Conservation (phyloP, 352 stramenopile species). For the Globisporangium iwayamae region DNA sequence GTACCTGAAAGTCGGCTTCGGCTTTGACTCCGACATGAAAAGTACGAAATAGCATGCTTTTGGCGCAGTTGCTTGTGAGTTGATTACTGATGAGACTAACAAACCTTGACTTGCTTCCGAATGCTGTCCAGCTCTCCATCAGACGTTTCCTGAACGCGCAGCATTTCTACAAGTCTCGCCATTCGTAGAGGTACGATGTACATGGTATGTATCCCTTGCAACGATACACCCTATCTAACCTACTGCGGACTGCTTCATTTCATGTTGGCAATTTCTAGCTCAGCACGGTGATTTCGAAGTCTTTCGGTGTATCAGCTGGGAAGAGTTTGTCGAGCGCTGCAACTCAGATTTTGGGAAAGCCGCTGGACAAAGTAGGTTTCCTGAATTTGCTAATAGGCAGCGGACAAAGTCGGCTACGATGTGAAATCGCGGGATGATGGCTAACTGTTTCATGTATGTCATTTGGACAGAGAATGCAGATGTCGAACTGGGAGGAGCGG, state of each 20-base stretch:
- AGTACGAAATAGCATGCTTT: constrained; percentile 21
- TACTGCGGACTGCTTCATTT: constrained; percentile 6
- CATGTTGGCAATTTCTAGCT: constrained; percentile 21
- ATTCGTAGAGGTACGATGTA: constrained; percentile 39
- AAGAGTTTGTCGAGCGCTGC: constrained; percentile 46
- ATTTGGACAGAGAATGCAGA: constrained; percentile 43
- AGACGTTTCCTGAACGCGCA: constrained; percentile 58
- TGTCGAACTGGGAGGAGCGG: constrained; percentile 65
- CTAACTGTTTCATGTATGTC: neutral
- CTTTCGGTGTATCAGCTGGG: constrained; percentile 23
- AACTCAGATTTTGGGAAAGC: constrained; percentile 40
- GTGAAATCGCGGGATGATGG: too few relatives aligned
- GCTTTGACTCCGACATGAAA: constrained; percentile 69
- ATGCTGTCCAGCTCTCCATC: constrained; percentile 36
- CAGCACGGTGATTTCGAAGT: constrained; percentile 24
- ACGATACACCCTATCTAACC: neutral
- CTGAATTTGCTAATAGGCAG: too few relatives aligned
- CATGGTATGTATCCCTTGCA: too few relatives aligned
- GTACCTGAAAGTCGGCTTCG: constrained; percentile 62
- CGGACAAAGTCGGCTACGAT: too few relatives aligned
- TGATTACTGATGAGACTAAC: neutral
- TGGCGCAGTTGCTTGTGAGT: neutral
- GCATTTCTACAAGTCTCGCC: constrained; percentile 31
- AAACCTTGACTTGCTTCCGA: neutral
- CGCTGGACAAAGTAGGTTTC: constrained; percentile 52